phyloP scores from a whole-genome alignment of 2,329 filamentous ascomycete species.

The Akanthomyces dipterigenus region DNA sequence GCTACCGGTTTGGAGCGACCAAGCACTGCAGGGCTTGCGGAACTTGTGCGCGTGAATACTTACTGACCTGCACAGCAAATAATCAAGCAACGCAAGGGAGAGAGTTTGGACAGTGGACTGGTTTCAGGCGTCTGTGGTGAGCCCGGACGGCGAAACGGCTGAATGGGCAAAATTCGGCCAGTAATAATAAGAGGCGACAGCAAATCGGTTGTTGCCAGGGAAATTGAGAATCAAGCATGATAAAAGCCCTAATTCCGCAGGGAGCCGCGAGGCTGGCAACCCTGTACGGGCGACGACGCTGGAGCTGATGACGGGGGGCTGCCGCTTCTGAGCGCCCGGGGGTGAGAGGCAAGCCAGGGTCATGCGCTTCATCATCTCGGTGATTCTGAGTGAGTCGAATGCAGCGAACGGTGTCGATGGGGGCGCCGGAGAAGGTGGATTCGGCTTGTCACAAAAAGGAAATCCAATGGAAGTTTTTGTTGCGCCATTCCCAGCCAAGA shows the following conservation, averaged over 20 bases:
- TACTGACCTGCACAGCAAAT: not conserved
- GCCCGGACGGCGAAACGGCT: not conserved
- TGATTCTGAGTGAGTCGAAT: too few species aligned
- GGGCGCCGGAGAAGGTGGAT: not conserved
- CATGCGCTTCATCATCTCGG: too few species aligned
- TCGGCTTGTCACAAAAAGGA: constrained; percentile 9
- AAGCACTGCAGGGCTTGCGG: not conserved
- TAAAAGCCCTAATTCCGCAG: not conserved
- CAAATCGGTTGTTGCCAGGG: not conserved
- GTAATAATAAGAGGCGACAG: not conserved
- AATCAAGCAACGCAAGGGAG: not conserved
- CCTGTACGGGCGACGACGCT: not conserved
- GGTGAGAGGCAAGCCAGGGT: not conserved
- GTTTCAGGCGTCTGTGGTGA: constrained; percentile 3
- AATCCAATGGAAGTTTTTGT: not conserved
- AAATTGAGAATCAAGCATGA: not conserved
- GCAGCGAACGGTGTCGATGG: not conserved
- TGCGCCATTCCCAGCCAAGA: not conserved
- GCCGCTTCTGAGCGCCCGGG: not conserved
- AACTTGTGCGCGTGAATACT: not conserved
- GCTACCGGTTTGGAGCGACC: not conserved
- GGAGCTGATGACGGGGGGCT: not conserved
- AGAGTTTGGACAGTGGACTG: constrained; percentile 6
- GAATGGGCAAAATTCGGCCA: not conserved
- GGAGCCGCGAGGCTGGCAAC: not conserved